These are phyloP conservation scores for Flaveria trinervia DNA, from an alignment of 129 eudicot species.

Conservation along the genomic window DNA sequence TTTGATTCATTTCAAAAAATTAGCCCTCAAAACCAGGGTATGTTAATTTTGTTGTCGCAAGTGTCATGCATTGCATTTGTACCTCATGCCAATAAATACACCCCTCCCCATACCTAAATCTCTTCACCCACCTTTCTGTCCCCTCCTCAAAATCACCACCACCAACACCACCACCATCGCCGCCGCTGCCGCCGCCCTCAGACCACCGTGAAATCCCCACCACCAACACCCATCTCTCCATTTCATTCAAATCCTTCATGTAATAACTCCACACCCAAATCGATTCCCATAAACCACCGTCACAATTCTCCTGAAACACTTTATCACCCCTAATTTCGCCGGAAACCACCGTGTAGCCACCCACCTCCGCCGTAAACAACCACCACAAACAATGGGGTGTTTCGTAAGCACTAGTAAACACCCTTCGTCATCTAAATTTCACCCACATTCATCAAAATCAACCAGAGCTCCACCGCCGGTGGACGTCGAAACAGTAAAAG, in stretches of 20 bases:
- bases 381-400: slow-evolving; percentile 47
- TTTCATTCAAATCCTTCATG: too few relatives aligned
- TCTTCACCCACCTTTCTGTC: slow-evolving; percentile 36
- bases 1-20: slow-evolving; percentile 4
- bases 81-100: slow-evolving; percentile 35
- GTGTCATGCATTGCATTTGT: slow-evolving; percentile 27
- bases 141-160: slow-evolving; percentile 27
- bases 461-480: slow-evolving; percentile 36
- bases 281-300: too few relatives aligned
- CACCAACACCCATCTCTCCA: too few relatives aligned
- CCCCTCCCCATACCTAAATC: slow-evolving; percentile 30
- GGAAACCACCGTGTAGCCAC: too few relatives aligned
- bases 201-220: background rate
- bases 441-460: slow-evolving; percentile 21
- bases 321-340: too few relatives aligned
- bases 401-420: slow-evolving; percentile 40
- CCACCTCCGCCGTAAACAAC: too few relatives aligned
- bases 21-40: background rate
- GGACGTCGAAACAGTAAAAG: slow-evolving; percentile 69
- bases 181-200: slow-evolving; percentile 1
- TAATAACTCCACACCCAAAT: too few relatives aligned
- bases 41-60: slow-evolving; percentile 6
- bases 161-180: background rate
- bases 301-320: too few relatives aligned
- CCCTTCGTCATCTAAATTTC: slow-evolving; percentile 17